Evolutionary conservation across 176 grass and related monocot species (phyloP), one percentile per base, ranked within the genome.

Genomic region (Eleusine indica): DNA sequence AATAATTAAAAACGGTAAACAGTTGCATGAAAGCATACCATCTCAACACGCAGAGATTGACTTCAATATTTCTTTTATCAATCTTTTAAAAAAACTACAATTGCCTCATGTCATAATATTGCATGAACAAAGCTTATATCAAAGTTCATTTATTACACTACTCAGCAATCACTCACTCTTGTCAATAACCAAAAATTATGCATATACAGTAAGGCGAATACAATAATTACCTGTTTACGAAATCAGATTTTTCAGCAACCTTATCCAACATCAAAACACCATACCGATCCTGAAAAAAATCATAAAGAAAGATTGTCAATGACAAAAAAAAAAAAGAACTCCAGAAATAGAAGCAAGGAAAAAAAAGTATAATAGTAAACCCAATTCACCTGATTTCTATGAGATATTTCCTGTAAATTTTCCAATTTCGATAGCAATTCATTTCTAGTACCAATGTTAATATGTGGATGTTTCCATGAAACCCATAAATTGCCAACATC

Each of bases 391-490:
- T 94, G 52, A 72, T 96, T 90, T 72, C 60, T 91, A 14, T n/a
- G 48, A 70, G 88, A 90, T 29, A 67, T 83, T 71, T 91, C 73
- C 62, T 93, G 89, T 68, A 98, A 90, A 18, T 81, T 89, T 10
- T 81, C 68, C 74, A 98, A 83, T 79, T 77, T 71, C 25, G 75
- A 90, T 74, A 95, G 85, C 78, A 98, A 81, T 22, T 82, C 80
- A 72, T 91, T 57, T 79, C 89, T 87, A 77, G 67, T 87, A 22
- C 28, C 61, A 7, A 77, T 30, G 86, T 93, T 78, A 19, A 98
- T 90, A 70, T 86, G 85, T 16, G 93, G 96, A 82, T 98, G 96
- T 79, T 89, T 88, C 96, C 96, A 95, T 76, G 87, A 89, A 74
- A 64, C 82, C 91, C 93, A 94, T 82, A 82, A 91, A 56, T 76